A percentile compares a stretch with the other conserved stretches of the same genome.
Evolutionary conservation across 371 early-diverging fungal genomes (phyloP).

Genomic region (Quaeritorhiza haematococci): DNA sequence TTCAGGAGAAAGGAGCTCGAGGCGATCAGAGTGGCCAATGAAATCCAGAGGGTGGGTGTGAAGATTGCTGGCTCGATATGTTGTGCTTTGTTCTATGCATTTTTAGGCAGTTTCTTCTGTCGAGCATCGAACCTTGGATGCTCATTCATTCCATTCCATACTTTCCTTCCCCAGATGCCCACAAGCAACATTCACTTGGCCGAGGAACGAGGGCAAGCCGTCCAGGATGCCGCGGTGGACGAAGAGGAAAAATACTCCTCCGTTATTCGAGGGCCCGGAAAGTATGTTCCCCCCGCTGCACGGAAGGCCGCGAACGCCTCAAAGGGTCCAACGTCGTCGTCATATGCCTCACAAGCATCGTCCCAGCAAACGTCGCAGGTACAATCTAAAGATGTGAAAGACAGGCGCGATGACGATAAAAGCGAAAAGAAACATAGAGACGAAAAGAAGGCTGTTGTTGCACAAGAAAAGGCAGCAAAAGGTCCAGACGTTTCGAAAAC

Average conservation of each 20-base stretch:
- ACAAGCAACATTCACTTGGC: constrained; percentile 80
- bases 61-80: no score
- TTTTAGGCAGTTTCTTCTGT: background rate
- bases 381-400: no score
- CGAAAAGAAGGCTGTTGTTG: no score
- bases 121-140: background rate
- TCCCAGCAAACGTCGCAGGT: no score
- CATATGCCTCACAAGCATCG: no score
- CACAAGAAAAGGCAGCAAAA: no score
- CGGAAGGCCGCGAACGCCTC: constrained; percentile 7
- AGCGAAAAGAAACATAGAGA: no score
- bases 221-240: constrained; percentile 28
- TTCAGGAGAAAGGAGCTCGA: constrained; percentile 84
- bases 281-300: constrained; percentile 35
- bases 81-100: background rate
- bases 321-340: no score
- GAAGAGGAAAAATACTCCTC: constrained; percentile 41
- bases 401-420: no score
- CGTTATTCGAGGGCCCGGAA: constrained; percentile 32
- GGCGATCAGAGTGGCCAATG: constrained; percentile 85
- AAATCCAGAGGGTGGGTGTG: constrained; percentile 70
- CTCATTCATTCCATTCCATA: background rate
- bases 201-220: constrained; percentile 83
- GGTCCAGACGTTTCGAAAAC: no score
- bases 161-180: constrained; percentile 36